These are phyloP conservation scores for Penicillium sp. DNA, from an alignment of 2,329 filamentous ascomycete species.

Conservation along the genomic window DNA sequence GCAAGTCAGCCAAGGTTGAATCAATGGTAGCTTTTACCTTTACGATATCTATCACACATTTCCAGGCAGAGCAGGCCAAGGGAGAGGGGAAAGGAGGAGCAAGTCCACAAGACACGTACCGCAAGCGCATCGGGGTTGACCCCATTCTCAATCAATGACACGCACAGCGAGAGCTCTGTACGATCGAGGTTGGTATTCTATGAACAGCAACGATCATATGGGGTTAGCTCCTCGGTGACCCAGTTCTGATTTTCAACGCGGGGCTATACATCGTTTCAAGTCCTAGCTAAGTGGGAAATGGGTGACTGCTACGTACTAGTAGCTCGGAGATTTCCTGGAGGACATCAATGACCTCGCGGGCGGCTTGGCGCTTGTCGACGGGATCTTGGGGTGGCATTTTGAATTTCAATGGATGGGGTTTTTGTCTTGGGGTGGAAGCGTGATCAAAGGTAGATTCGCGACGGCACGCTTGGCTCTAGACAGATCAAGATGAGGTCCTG, in stretches of 20 bases:
- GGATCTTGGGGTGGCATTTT: conserved; percentile 39
- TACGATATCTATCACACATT: too few species aligned
- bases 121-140: conserved; percentile 93
- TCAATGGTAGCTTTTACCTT: too few species aligned
- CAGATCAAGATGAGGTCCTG: too few species aligned
- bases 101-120: conserved; percentile 51
- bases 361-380: conserved; percentile 45
- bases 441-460: background rate
- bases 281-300: background rate
- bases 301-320: conserved; percentile 30
- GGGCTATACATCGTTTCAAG: too few species aligned
- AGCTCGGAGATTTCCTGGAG: conserved; percentile 46
- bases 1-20: background rate
- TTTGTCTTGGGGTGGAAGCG: background rate
- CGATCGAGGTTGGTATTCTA: conserved; percentile 93
- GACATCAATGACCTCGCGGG: conserved; percentile 47
- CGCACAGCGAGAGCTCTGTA: conserved; percentile 85
- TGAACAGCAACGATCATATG: background rate
- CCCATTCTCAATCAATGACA: conserved; percentile 94
- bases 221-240: too few species aligned
- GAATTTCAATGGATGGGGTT: background rate
- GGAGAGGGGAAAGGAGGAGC: background rate
- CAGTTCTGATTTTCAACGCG: too few species aligned
- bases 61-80: too few species aligned
- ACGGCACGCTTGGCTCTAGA: background rate